Percentiles rank a stretch among this genome's conserved stretches.
Conservation (phyloP, 192 early-diverging fungal species). For the Chytriomyces hyalinus region DNA sequence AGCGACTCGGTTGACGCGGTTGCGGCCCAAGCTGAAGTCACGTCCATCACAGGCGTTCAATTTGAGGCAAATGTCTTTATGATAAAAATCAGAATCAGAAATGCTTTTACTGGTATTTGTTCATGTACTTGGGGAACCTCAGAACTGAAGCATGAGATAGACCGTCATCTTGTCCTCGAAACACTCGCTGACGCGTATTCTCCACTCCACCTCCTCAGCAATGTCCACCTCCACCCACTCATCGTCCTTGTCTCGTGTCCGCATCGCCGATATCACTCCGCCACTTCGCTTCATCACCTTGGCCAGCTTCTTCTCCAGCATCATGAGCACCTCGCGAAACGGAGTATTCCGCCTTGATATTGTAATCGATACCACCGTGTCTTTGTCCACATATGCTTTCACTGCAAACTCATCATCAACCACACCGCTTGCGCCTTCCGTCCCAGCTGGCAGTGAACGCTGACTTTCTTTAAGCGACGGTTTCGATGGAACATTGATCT, state of each 20-base stretch:
- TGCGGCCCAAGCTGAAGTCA: neutral
- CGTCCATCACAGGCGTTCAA: neutral
- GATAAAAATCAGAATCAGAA: too few species aligned
- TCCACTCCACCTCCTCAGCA: neutral
- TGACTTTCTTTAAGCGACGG: neutral
- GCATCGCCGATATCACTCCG: neutral
- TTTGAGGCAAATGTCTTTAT: too few species aligned
- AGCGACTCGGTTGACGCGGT: conserved; percentile 13
- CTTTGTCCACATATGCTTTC: neutral
- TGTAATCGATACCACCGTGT: neutral
- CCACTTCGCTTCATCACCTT: neutral
- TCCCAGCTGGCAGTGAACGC: neutral
- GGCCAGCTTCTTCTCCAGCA: neutral
- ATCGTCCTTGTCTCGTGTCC: neutral
- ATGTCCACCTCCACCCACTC: neutral
- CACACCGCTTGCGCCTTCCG: neutral
- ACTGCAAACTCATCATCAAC: neutral
- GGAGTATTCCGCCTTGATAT: neutral
- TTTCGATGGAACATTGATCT: neutral
- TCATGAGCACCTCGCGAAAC: neutral
- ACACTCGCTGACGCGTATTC: neutral
- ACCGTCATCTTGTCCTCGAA: conserved; percentile 1
- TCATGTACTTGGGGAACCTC: too few species aligned
- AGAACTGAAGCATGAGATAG: neutral
- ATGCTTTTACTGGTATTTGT: too few species aligned